A percentile compares a stretch with the other conserved stretches of the same genome.
Evolutionary conservation across 345 rosid genomes (phyloP).

Genomic region (Melaleuca alternifolia): DNA sequence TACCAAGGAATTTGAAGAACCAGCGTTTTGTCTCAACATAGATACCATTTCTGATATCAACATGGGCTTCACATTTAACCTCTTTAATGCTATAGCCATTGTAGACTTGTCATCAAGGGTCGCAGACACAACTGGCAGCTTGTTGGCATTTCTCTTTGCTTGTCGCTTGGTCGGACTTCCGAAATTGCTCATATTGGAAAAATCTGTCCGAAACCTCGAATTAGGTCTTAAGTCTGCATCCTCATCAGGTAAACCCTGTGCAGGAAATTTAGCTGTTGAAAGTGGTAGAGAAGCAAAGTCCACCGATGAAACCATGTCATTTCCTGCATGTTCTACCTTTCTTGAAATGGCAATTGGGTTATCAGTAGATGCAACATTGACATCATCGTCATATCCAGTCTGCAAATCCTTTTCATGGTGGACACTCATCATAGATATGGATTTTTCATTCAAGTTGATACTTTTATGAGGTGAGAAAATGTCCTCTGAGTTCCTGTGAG

Average conservation of each 20-base stretch:
- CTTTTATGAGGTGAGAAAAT: not conserved
- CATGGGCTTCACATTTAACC: slow-evolving; percentile 13
- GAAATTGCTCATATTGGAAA: not conserved
- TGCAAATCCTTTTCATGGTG: not conserved
- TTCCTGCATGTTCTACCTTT: not conserved
- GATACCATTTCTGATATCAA: slow-evolving; percentile 56
- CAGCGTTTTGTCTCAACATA: slow-evolving; percentile 26
- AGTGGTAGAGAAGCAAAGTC: not conserved
- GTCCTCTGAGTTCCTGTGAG: not conserved
- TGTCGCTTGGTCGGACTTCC: not conserved
- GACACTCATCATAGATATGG: not conserved
- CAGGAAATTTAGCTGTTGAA: not conserved
- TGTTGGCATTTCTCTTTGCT: not conserved
- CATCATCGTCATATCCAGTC: not conserved
- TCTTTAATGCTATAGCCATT: slow-evolving; percentile 1
- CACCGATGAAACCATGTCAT: not conserved
- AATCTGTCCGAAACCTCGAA: not conserved
- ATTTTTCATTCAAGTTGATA: not conserved
- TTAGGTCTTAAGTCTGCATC: not conserved
- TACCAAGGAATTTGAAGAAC: slow-evolving; percentile 44
- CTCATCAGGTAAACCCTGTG: not conserved
- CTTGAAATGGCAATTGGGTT: not conserved
- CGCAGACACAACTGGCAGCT: not conserved
- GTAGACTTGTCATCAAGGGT: slow-evolving; percentile 1
- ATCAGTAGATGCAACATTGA: not conserved